Percentiles rank a stretch among this genome's conserved stretches.
Conservation (phyloP, 495 filamentous ascomycete genomes). For the Neurospora sp. region DNA sequence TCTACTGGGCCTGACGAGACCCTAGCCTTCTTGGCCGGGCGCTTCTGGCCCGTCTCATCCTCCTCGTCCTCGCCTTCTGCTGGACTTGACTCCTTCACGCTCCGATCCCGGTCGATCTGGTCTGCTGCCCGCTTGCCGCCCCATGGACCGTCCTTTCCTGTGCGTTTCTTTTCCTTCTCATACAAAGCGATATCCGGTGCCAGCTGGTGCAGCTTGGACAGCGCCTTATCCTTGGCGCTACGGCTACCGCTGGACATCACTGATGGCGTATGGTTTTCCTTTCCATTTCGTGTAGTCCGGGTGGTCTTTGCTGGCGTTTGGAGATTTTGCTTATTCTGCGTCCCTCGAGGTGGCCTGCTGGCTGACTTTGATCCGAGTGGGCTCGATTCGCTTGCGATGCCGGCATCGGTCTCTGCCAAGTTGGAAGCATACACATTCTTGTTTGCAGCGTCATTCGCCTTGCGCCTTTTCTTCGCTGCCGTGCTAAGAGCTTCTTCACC, state of each 20-base stretch:
- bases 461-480: slow-evolving; percentile 31
- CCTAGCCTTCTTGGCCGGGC: slow-evolving; percentile 52
- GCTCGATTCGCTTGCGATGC: slow-evolving; percentile 15
- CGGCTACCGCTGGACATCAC: slow-evolving; percentile 57
- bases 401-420: slow-evolving; percentile 11
- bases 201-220: slow-evolving; percentile 60
- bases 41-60: slow-evolving; percentile 39
- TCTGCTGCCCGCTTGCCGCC: slow-evolving; percentile 60
- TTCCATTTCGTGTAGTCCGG: slow-evolving; percentile 41
- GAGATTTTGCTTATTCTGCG: slow-evolving; percentile 15
- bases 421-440: slow-evolving; percentile 26
- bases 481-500: slow-evolving; percentile 20
- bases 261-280: slow-evolving; percentile 81
- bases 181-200: slow-evolving; percentile 79
- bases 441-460: slow-evolving; percentile 26
- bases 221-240: slow-evolving; percentile 76
- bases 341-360: slow-evolving; percentile 3
- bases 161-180: slow-evolving; percentile 82
- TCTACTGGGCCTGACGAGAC: slow-evolving; percentile 46
- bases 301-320: slow-evolving; percentile 30
- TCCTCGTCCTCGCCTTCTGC: slow-evolving; percentile 21
- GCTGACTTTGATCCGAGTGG: slow-evolving; percentile 1
- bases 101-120: slow-evolving; percentile 41
- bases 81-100: slow-evolving; percentile 24
- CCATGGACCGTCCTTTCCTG: slow-evolving; percentile 59